These are phyloP conservation scores for Glycyrrhiza uralensis DNA, from an alignment of 306 rosid genomes.

Conservation along the genomic window DNA sequence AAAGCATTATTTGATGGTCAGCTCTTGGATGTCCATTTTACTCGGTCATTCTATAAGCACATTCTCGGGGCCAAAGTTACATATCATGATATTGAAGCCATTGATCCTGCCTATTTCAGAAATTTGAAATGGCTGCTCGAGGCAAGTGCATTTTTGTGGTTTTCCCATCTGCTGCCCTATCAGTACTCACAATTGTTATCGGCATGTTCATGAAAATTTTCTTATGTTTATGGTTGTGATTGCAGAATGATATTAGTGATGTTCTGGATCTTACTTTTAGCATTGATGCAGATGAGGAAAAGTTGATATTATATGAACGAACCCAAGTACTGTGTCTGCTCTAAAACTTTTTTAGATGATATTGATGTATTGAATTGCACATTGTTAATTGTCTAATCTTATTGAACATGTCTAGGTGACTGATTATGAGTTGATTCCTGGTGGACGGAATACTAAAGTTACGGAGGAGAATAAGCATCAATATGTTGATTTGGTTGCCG, in stretches of 20 bases:
- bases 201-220: constrained; percentile 8
- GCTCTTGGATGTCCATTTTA: constrained; percentile 95
- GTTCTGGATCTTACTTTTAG: constrained; percentile 89
- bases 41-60: constrained; percentile 96
- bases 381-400: constrained; percentile 18
- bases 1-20: constrained; percentile 95
- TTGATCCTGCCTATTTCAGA: constrained; percentile 86
- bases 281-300: constrained; percentile 97
- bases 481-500: constrained; percentile 87
- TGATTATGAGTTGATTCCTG: constrained; percentile 89
- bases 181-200: not conserved
- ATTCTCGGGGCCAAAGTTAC: constrained; percentile 87
- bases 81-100: constrained; percentile 96
- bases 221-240: constrained; percentile 7
- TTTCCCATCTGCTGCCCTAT: not conserved
- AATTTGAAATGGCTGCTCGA: constrained; percentile 97
- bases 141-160: constrained; percentile 39
- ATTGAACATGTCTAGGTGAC: constrained; percentile 64
- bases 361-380: not conserved
- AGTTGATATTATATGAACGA: constrained; percentile 81
- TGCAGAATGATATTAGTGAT: constrained; percentile 86
- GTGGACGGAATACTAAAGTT: constrained; percentile 90
- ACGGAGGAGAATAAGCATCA: constrained; percentile 95
- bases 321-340: constrained; percentile 58
- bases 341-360: constrained; percentile 14